A percentile compares a stretch with the other conserved stretches of the same genome.
These are phyloP conservation scores for Nigrospora sphaerica DNA, from an alignment of 2,329 filamentous ascomycete genomes.

Conservation along the genomic window DNA sequence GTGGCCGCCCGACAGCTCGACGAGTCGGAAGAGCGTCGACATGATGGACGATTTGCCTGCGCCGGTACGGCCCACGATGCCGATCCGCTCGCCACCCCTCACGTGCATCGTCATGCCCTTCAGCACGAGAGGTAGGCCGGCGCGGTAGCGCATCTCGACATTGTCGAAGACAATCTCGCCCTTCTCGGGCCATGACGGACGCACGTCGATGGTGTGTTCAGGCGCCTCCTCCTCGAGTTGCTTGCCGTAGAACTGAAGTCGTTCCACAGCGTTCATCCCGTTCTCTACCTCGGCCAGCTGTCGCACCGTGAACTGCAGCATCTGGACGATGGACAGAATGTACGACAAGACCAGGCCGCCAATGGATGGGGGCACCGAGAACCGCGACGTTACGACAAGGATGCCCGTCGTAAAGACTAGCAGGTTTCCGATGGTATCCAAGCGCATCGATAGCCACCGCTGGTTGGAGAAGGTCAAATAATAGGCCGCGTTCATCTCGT, in stretches of 20 bases:
- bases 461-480: constrained; percentile 95
- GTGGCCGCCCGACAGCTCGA: constrained; percentile 55
- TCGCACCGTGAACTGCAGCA: constrained; percentile 92
- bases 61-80: constrained; percentile 74
- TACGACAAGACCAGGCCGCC: constrained; percentile 86
- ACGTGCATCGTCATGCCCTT: constrained; percentile 66
- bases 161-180: constrained; percentile 74
- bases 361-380: constrained; percentile 77
- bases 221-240: constrained; percentile 85
- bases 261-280: constrained; percentile 94
- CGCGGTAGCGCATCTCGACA: constrained; percentile 73
- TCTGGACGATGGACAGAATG: constrained; percentile 86
- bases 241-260: constrained; percentile 83
- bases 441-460: constrained; percentile 79
- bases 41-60: constrained; percentile 82
- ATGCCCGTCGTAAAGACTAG: constrained; percentile 86
- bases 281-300: constrained; percentile 96
- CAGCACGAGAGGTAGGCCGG: constrained; percentile 65
- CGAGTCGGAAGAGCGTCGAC: constrained; percentile 72
- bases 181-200: constrained; percentile 73
- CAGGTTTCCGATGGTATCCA: constrained; percentile 77
- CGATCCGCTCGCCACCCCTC: constrained; percentile 68
- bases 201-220: constrained; percentile 66
- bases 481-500: constrained; percentile 91
- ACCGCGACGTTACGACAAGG: constrained; percentile 84